Base-by-base conservation (phyloP, 208 protist species). In the Angomonas ambiguus region DNA sequence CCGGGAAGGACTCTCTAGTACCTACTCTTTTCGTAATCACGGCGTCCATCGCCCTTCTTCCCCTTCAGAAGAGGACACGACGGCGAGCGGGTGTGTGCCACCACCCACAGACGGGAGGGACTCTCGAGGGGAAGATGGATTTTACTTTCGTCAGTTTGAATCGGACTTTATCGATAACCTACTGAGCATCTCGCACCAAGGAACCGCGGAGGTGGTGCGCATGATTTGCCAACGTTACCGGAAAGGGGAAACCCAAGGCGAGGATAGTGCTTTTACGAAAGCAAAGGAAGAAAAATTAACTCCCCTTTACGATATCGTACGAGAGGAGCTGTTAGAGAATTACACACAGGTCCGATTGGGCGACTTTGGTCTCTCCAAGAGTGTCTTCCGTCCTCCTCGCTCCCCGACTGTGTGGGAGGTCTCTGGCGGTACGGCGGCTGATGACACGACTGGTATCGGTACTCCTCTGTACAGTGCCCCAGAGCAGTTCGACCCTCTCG, bases 401-500 rank as follows among this genome's bases (percentile, higher is more conserved):
- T n/a, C 38, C 11, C 11, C 38, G 38, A 45, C 38, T n/a, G n/a
- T n/a, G 38, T n/a, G 38, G 11, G 38, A 8, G 38, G 11, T 16
- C 8, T 45, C 49, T 30, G 10, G 76, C 13, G 65, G 68, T 24
- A 79, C 79, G 53, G 82, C 77, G 30, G 65, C 74, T 62, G 22
- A 67, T 76, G 88, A 93, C 74, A 96, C 90, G 1, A 49, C 78
- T 6, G 90, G 90, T 4, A 79, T 86, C n/a, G 90, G 90, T 69
- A 92, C 90, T 0, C 85, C 90, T 2, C 75, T 96, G 45, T 96
- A 96, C 74, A 82, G 85, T 0, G 92, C 85, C 57, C 90, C 90
- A 6, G 90, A 96, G 81, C 90, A 96, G 70, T n/a, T n/a, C n/a
- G n/a, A n/a, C n/a, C n/a, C n/a, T n/a, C 71, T 93, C 5, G 65